These are phyloP conservation scores for Clavaria fumosa DNA, from an alignment of 768 basidiomycete species.

Conservation along the genomic window DNA sequence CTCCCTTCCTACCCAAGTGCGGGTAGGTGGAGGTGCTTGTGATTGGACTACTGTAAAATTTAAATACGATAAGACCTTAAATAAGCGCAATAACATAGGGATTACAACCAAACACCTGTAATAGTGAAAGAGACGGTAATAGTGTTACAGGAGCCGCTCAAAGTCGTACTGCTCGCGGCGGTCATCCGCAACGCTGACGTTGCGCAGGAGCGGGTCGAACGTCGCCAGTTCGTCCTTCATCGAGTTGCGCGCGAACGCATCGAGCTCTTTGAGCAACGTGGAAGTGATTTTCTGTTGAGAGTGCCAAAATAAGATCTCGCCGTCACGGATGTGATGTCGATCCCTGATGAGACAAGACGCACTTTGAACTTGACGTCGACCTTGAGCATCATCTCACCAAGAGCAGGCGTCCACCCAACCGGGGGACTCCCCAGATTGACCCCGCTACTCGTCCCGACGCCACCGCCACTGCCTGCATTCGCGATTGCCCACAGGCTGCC, in stretches of 20 bases:
- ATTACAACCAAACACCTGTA: no score
- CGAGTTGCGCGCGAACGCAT: constrained; percentile 60
- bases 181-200: constrained; percentile 27
- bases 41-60: no score
- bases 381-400: constrained; percentile 66
- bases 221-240: constrained; percentile 76
- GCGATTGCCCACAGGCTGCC: constrained; percentile 65
- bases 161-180: constrained; percentile 20
- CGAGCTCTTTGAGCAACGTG: constrained; percentile 67
- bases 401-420: constrained; percentile 37
- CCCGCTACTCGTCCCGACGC: constrained; percentile 16
- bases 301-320: no score
- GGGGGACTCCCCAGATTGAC: constrained; percentile 33
- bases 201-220: constrained; percentile 62
- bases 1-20: constrained; percentile 5
- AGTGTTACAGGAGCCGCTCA: no score
- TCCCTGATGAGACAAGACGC: no score
- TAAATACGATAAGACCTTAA: no score
- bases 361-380: constrained; percentile 81
- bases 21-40: no score
- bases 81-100: no score
- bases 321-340: no score
- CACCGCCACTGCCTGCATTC: constrained; percentile 23
- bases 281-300: constrained; percentile 75
- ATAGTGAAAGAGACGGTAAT: no score